Percentiles rank a stretch among this genome's conserved stretches.
These are phyloP conservation scores for Fusarium vanettenii DNA, from an alignment of 2,329 filamentous ascomycete genomes.

Conservation along the genomic window DNA sequence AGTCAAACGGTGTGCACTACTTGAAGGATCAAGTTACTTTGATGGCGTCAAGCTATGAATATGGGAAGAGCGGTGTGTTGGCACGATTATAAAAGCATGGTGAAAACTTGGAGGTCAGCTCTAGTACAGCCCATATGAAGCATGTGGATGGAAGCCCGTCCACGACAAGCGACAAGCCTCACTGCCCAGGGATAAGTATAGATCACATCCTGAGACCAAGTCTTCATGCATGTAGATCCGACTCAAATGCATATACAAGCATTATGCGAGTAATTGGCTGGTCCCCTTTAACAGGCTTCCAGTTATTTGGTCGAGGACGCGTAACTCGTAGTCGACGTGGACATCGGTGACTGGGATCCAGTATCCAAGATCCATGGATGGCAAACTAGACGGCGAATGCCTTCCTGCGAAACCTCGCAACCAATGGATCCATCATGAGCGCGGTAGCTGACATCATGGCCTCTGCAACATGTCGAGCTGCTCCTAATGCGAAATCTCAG, in stretches of 20 bases:
- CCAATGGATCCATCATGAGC: not conserved
- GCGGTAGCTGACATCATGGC: not conserved
- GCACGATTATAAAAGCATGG: not conserved
- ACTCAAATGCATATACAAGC: not conserved
- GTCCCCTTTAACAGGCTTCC: not conserved
- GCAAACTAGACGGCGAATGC: not conserved
- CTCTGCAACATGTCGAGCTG: not conserved
- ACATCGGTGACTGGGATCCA: not conserved
- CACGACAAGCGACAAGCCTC: not conserved
- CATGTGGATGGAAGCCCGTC: not conserved
- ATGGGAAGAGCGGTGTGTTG: not conserved
- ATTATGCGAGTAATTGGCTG: not conserved
- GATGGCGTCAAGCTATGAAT: not conserved
- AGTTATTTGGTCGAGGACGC: not conserved
- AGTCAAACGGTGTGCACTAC: not conserved
- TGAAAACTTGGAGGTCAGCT: not conserved
- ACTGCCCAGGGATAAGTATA: not conserved
- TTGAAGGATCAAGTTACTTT: not conserved
- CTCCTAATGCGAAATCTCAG: not conserved
- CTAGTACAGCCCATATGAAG: not conserved
- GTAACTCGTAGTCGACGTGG: not conserved
- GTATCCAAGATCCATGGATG: not conserved
- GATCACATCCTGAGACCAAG: not conserved
- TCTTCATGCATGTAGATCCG: not conserved
- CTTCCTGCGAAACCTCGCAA: not conserved